A percentile compares a stretch with the other conserved stretches of the same genome.
phyloP scores from a whole-genome alignment of 2,329 filamentous ascomycete species.

The Teratosphaeria gauchensis region DNA sequence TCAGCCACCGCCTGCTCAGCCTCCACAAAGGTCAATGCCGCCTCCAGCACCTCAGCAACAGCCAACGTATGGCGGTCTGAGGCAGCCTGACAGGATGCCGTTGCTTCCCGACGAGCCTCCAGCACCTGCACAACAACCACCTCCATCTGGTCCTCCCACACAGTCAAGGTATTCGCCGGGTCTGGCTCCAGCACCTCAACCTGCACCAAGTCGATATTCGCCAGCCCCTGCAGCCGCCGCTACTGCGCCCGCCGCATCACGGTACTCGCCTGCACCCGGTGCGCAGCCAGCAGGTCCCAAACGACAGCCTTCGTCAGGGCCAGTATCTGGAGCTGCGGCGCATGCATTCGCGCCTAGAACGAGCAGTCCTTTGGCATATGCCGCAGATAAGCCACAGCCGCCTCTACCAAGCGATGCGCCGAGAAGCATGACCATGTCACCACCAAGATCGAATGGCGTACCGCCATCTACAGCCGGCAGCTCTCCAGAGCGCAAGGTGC shows the following conservation, averaged over 20 bases:
- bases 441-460: constrained; percentile 24
- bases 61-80: constrained; percentile 20
- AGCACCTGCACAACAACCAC: constrained; percentile 14
- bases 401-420: constrained; percentile 8
- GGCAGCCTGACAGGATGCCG: constrained; percentile 33
- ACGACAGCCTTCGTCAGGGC: constrained; percentile 14
- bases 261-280: constrained; percentile 51
- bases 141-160: constrained; percentile 12
- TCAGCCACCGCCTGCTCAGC: constrained; percentile 4
- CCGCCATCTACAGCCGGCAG: constrained; percentile 3
- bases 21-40: constrained; percentile 7
- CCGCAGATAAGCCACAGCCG: constrained; percentile 27
- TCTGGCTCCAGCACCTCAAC: constrained; percentile 18
- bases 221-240: constrained; percentile 29
- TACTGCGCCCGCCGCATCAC: constrained; percentile 27
- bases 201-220: constrained; percentile 21
- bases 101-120: constrained; percentile 28
- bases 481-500: constrained; percentile 3
- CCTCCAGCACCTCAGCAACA: constrained; percentile 11
- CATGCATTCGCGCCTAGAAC: constrained; percentile 51
- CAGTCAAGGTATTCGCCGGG: constrained; percentile 12
- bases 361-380: constrained; percentile 54
- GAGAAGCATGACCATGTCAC: constrained; percentile 24
- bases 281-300: constrained; percentile 28
- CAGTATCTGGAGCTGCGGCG: background rate